Evolutionary conservation across 305 asterid genomes (phyloP).

Genomic region (Rubia tinctorum): DNA sequence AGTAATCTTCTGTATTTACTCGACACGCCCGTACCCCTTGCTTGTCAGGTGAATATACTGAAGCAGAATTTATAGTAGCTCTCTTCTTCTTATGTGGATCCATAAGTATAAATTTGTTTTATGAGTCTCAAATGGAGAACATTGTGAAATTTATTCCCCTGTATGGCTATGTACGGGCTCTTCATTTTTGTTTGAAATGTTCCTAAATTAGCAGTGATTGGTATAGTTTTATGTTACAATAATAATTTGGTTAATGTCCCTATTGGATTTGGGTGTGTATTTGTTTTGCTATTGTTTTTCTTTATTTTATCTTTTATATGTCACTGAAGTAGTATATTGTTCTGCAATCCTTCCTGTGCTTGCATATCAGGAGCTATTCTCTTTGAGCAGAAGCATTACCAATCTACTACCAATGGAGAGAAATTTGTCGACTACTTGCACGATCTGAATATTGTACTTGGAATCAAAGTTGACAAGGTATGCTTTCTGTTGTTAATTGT

Average conservation of each 20-base stretch:
- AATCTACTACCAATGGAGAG: no score
- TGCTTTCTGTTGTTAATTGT: no score
- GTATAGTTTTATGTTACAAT: background rate
- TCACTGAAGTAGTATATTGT: slow-evolving; percentile 14
- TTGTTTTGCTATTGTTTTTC: background rate
- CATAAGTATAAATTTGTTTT: background rate
- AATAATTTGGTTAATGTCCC: slow-evolving; percentile 24
- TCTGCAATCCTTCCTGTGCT: slow-evolving; percentile 71
- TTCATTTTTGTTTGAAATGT: slow-evolving; percentile 6
- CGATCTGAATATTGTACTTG: no score
- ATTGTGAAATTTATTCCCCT: background rate
- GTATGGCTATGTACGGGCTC: background rate
- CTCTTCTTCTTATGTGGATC: background rate
- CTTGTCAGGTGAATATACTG: background rate
- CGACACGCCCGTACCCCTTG: no score
- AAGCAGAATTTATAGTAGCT: background rate
- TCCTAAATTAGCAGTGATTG: background rate
- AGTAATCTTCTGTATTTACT: no score
- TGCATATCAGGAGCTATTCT: slow-evolving; percentile 81
- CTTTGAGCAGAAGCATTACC: no score
- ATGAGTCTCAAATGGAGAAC: background rate
- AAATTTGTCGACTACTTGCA: no score
- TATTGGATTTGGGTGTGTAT: slow-evolving; percentile 90
- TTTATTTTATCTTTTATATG: slow-evolving; percentile 3
- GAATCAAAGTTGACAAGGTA: no score